Evolutionary conservation across 768 basidiomycete species (phyloP), one percentile per base, ranked within the genome.

Genomic region (Podaxis rugospora): DNA sequence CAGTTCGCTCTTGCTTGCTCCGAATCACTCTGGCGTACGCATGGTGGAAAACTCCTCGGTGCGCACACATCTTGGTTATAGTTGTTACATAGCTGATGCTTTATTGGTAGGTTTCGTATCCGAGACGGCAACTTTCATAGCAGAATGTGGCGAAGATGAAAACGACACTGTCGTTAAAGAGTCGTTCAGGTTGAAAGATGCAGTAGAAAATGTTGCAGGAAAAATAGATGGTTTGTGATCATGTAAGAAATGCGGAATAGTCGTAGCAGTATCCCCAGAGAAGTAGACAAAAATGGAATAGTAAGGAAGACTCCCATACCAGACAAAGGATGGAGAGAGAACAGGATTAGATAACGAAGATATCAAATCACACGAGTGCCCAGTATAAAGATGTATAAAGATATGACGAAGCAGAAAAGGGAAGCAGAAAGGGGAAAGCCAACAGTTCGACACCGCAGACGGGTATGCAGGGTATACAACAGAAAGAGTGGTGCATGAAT

Each of bases 141-240:
- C 86, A 3, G 95, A 96, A 71, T 90, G 87, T 68, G 83, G 85
- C 3, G 92, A 94, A 73, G 93, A 96, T 68, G 94, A 95, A 65
- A 88, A 93, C 69, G 91, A 93, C 64, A 80, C 80, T 61, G 92
- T 95, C 14, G 89, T 93, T 3, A 80, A 77, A 60, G 86, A 86
- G 66, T 83, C 88, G 16, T 83, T 86, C 64, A 79, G 72, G 65
- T 75, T 93, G 72, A 92, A 89, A 71, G 75, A 81, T 72, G 83
- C 84, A 3, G 85, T 92, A 51, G 90, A 92, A 74, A 81, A 75
- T 64, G 80, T 88, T 65, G 87, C 87, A 62, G 90, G 90, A 10
- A 87, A 79, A 65, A 81, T 84, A 71, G 75, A 76, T 68, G 81
- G 76, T 53, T 68, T 81, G 66, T 81, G 67, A 71, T 51, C 55